Base-by-base conservation (phyloP, 768 basidiomycete species). In the Pleurotus cornucopiae region DNA sequence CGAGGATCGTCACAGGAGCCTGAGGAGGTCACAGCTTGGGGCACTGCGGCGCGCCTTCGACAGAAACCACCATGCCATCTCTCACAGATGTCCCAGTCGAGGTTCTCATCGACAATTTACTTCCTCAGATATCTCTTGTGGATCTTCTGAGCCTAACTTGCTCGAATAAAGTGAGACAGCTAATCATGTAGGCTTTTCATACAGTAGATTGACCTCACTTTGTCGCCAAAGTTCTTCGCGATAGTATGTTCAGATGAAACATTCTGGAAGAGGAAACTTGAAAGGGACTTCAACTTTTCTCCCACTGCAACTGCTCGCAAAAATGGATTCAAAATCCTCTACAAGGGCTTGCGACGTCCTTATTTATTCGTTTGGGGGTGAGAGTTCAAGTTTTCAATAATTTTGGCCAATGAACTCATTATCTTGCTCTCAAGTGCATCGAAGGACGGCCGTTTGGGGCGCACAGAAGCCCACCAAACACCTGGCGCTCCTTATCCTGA, bases 321-420 rank as follows among this genome's bases (percentile, higher is more conserved):
- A 11, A 83, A 71, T 44, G 91, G 91, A 12, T 95, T 88, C 84
- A 88, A 86, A 69, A 79, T 83, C 61, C 82, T 95, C 39, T 95
- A 94, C 71, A 76, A 74, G 46, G 83, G 88, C 5, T 71, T 95
- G 20, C 81, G 71, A 54, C 76, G 77, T 57, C 88, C 67, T 45
- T 41, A 58, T 79, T 78, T 80, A 5, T 82, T 76, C 60, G 80
- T 79, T 55, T 79, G 77, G 78, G 80, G 79, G 80, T 80, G 63
- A 59, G 71, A 54, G 25, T n/a, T 49, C 30, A 16, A 23, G 26
- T 26, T 14, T 7, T 18, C 30, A 34, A 34, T 40, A 58, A 34
- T 34, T 44, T 49, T 57, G 26, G 38, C 41, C 53, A 16, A 54
- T 18, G 56, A 45, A 46, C 7, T 46, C 18, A 40, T 16, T 14